Base-by-base conservation (phyloP, 2,329 filamentous ascomycete genomes). In the Byssochlamys sp. region DNA sequence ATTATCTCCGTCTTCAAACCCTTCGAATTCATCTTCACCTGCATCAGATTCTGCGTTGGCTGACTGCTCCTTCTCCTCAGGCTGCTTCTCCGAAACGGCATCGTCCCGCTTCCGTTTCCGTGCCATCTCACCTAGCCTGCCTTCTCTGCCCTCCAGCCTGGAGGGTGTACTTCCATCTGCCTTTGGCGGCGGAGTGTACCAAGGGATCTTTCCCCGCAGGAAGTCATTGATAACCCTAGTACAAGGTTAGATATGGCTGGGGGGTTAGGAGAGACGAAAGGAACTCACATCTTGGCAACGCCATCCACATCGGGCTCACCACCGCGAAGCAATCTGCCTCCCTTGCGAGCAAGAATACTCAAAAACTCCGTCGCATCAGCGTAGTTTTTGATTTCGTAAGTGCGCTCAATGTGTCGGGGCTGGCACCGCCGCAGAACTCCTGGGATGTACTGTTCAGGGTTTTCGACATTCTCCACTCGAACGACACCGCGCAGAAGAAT, bases 301-400 rank as follows among this genome's bases (percentile, higher is more conserved):
- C 91, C 91, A 66, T 97, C 92, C 57, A 96, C 77, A 72, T 99
- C 94, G 3, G 92, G 88, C 71, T 97, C 94, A n/a, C 92, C 94
- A 58, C 90, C 92, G 70, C 90, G 91, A 14, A 97, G 78, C 24
- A 99, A 76, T 65, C 91, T 83, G 14, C 94, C 94, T 58, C 86
- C 85, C 73, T 96, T 97, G 58, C 91, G 81, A 7, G 91, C 92
- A 2, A 99, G 79, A 28, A 90, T 78, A 68, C 96, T 92, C 1
- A 99, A 78, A 66, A 99, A 95, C 60, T 92, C 86, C 12, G 88
- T 86, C 14, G 89, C 80, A 65, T 89, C 84, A 4, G 82, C 82
- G 79, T 89, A 95, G 11, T 87, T 87, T 66, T 84, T 89, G 26
- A 99, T 77, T 56, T 94, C 90, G 65, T 99, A 99, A 1, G 94